Evolutionary conservation across 2,329 filamentous ascomycete genomes (phyloP), one percentile per base, ranked within the genome.

Genomic region (Elsinoe perseae): DNA sequence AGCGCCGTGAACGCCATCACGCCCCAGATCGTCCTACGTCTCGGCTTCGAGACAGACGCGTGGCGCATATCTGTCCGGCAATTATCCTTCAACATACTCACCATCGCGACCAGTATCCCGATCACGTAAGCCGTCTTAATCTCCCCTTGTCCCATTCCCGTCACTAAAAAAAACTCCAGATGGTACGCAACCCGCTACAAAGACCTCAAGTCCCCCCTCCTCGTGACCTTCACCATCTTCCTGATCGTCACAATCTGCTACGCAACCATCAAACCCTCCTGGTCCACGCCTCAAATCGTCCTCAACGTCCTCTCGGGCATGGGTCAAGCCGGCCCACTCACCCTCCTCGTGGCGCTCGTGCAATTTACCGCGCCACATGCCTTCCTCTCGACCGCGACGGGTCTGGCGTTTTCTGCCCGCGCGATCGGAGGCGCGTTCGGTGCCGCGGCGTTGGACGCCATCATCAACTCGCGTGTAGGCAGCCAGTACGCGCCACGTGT

Each of bases 351-450:
- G 1, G 77, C 77, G 4, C 70, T 73, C 53, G 70, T 80, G 16
- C 77, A 80, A 60, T 79, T 79, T 63, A 78, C 77, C 1, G 73
- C 77, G 0, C 77, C 77, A 2, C 77, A 80, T 58, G 73, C 73
- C 3, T 78, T 73, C 61, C 71, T 80, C 12, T 78, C 76, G 0
- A 80, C 77, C 0, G 77, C 77, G 0, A 80, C 77, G 0, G 77
- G 77, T 0, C 71, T 80, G 0, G 76, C 75, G 2, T 80, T 79
- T 63, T 78, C 76, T 0, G 76, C 76, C 2, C 70, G 77, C 25
- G 77, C 77, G 27, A 74, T 80, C 14, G 77, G 77, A 20, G 77
- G 77, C 16, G 77, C 77, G 0, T 79, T 79, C 54, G 77, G 77
- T 0, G 77, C 75, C 1, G 77, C 77, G 1, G 76, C 79, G 2